These are phyloP conservation scores for Kwoniella shandongensis DNA, from an alignment of 768 basidiomycete genomes.

Conservation along the genomic window DNA sequence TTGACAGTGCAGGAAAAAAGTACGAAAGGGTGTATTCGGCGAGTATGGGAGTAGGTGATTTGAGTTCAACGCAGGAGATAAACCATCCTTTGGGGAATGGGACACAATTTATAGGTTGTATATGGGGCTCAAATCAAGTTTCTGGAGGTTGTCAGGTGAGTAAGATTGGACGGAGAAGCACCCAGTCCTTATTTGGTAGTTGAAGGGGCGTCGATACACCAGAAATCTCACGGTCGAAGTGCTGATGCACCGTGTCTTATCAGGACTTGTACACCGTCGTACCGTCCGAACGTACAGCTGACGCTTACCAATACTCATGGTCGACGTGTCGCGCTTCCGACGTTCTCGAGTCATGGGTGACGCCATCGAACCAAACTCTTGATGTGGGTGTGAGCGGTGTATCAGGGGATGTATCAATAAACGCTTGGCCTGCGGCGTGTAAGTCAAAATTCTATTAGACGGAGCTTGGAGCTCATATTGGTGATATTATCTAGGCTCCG, in stretches of 20 bases:
- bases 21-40: conserved; percentile 34
- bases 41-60: conserved; percentile 31
- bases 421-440: conserved; percentile 41
- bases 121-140: conserved; percentile 33
- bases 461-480: too few relatives aligned
- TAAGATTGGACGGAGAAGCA: background rate
- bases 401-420: conserved; percentile 25
- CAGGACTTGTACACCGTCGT: conserved; percentile 39
- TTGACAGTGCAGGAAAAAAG: conserved; percentile 23
- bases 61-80: conserved; percentile 17
- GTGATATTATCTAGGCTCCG: conserved; percentile 27
- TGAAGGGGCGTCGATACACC: background rate
- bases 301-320: conserved; percentile 20
- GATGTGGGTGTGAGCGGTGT: conserved; percentile 31
- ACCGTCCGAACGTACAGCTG: conserved; percentile 13
- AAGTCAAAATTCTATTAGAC: background rate
- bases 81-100: conserved; percentile 33
- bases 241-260: too few relatives aligned
- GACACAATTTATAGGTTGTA: conserved; percentile 41
- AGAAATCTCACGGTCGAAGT: too few relatives aligned
- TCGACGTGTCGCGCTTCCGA: conserved; percentile 20
- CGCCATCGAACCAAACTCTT: conserved; percentile 17
- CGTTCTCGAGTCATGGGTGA: conserved; percentile 37
- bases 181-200: background rate
- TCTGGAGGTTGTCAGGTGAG: conserved; percentile 43